Evolutionary conservation across 306 rosid genomes (phyloP).

Genomic region (Trifolium fragiferum): DNA sequence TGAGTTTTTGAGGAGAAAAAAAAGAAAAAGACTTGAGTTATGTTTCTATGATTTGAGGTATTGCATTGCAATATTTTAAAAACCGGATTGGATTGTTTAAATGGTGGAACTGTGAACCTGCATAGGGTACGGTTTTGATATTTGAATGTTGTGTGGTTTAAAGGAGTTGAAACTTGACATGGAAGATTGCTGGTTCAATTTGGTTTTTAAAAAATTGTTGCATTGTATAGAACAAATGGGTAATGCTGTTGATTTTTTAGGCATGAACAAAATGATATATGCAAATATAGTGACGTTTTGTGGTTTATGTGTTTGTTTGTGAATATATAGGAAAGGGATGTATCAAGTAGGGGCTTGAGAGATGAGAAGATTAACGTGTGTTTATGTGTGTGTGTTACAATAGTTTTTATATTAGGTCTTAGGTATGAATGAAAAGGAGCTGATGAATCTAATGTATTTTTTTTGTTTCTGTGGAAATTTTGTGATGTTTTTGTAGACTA

Average conservation of each 20-base stretch:
- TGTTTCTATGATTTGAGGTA: constrained; percentile 11
- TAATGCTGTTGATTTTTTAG: not conserved
- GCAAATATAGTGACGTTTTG: constrained; percentile 11
- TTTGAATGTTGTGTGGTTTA: not conserved
- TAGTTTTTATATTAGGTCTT: constrained; percentile 14
- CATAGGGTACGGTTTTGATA: not conserved
- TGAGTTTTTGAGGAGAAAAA: too few species aligned
- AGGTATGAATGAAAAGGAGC: not conserved
- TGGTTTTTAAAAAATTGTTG: not conserved
- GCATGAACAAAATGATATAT: constrained; percentile 16
- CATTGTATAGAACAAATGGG: not conserved
- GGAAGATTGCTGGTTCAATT: not conserved
- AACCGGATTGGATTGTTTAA: not conserved
- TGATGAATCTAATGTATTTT: constrained; percentile 2
- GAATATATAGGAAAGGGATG: not conserved
- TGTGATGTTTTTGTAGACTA: constrained; percentile 69
- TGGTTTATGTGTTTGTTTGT: not conserved
- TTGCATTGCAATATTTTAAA: not conserved
- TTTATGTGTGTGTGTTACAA: not conserved
- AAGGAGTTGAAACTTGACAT: not conserved
- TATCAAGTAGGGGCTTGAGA: not conserved
- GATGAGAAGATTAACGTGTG: not conserved
- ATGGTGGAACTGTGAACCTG: not conserved
- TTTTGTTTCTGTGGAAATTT: constrained; percentile 26
- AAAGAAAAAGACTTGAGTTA: too few species aligned